Evolutionary conservation across 1,139 yeast species (phyloP), one percentile per base, ranked within the genome.

Genomic region (Hemisphaericaspora xylanilytica): DNA sequence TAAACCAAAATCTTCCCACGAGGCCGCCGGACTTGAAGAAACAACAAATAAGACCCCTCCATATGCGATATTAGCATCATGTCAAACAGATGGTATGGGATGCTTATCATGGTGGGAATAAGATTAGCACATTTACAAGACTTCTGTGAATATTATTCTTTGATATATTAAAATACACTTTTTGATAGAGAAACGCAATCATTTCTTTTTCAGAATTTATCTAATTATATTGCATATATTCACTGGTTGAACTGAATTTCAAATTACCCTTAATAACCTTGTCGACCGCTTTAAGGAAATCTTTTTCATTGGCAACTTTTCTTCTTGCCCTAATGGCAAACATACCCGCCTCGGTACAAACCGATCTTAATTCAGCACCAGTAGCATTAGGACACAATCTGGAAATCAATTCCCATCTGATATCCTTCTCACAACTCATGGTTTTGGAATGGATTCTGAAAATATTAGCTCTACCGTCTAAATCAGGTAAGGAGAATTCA

Each of bases 301-400:
- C 98, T 73, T 92, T 92, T 64, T 92, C 98, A 37, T 92, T 85
- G 30, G 98, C 97, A 40, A 92, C 96, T 75, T 92, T 92, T 71
- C 97, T 80, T 65, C 98, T 81, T 13, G 97, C 96, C 58, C 99
- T 81, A 44, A 92, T 92, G 37, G 98, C 98, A 73, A 89, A 92
- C 98, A 92, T 92, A 54, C 98, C 99, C 5, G 97, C 97, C 65
- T 90, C 97, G 2, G 97, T 90, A 65, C 97, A 89, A 18, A 90
- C 97, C 10, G 95, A 86, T 59, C 96, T 81, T 55, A 92, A 76
- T 67, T 92, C 98, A 8, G 98, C 99, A 65, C 99, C 99, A 1
- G 98, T 92, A 13, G 96, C 86, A 64, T 92, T 92, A 47, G 98
- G 98, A 70, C 98, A 92, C 57, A 92, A 75, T 60, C 98, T 80